Evolutionary conservation across 352 stramenopile genomes (phyloP).

Genomic region (Phytophthora kernoviae): DNA sequence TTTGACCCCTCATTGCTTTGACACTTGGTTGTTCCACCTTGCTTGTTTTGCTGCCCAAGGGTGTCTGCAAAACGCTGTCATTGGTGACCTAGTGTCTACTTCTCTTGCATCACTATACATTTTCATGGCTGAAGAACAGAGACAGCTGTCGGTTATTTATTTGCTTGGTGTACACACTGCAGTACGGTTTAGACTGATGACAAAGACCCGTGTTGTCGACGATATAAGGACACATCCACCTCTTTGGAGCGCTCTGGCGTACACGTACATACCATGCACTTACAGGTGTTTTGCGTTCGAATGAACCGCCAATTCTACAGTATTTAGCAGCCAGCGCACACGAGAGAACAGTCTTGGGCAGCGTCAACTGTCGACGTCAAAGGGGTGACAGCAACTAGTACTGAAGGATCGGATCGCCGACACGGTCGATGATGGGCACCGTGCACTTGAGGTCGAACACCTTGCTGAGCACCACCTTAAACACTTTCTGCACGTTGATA

Average conservation of each 20-base stretch:
- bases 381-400: slow-evolving; percentile 52
- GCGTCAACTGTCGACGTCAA: slow-evolving; percentile 14
- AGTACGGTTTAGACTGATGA: not conserved
- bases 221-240: not conserved
- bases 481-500: slow-evolving; percentile 97
- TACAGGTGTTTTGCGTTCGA: no score
- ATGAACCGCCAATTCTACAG: no score
- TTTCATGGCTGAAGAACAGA: not conserved
- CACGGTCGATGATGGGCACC: slow-evolving; percentile 91
- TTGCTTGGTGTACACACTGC: not conserved
- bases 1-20: slow-evolving; percentile 15
- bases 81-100: no score
- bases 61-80: slow-evolving; percentile 6
- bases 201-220: not conserved
- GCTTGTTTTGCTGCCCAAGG: not conserved
- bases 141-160: not conserved
- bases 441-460: slow-evolving; percentile 95
- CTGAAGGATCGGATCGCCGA: slow-evolving; percentile 92
- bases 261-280: not conserved
- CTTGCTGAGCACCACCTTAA: slow-evolving; percentile 94
- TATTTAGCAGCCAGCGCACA: not conserved
- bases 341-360: not conserved
- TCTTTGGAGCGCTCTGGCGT: not conserved
- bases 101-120: not conserved
- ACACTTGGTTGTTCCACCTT: slow-evolving; percentile 14